A percentile compares a stretch with the other conserved stretches of the same genome.
Conservation (phyloP, 202 grass and related monocot genomes). For the Zoysia matrella region DNA sequence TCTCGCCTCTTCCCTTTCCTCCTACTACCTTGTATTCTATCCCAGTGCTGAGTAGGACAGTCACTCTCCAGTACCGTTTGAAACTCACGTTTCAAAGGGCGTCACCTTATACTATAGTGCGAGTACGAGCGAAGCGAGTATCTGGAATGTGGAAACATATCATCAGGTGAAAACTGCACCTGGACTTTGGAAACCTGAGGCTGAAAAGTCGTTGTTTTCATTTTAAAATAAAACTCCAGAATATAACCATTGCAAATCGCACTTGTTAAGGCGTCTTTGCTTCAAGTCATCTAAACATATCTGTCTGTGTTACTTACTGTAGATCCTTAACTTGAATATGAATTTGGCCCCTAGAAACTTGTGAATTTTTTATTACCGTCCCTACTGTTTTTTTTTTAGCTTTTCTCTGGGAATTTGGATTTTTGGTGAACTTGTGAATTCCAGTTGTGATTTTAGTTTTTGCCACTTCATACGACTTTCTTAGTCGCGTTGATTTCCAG, state of each 20-base stretch:
- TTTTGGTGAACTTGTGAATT: too few relatives aligned
- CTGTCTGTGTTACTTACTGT: neutral
- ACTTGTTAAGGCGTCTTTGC: neutral
- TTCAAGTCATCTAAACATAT: neutral
- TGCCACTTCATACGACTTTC: neutral
- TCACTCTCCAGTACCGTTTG: conserved; percentile 31
- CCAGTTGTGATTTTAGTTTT: neutral
- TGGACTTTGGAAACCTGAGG: neutral
- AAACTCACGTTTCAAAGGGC: conserved; percentile 22
- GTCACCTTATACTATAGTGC: conserved; percentile 3
- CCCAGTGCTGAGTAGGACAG: conserved; percentile 38
- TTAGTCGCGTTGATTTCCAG: neutral
- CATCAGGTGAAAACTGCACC: neutral
- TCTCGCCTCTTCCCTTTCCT: neutral
- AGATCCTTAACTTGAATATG: neutral
- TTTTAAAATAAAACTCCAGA: neutral
- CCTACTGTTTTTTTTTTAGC: too few relatives aligned
- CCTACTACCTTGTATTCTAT: neutral
- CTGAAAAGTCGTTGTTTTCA: neutral
- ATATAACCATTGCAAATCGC: neutral
- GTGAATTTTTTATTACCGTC: too few relatives aligned
- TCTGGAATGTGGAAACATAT: neutral
- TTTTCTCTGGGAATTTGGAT: too few relatives aligned
- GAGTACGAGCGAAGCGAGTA: neutral
- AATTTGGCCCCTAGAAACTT: neutral